Percentiles rank a stretch among this genome's conserved stretches.
Conservation (phyloP, 768 basidiomycete species). For the Boletus rufocinnamomeus region DNA sequence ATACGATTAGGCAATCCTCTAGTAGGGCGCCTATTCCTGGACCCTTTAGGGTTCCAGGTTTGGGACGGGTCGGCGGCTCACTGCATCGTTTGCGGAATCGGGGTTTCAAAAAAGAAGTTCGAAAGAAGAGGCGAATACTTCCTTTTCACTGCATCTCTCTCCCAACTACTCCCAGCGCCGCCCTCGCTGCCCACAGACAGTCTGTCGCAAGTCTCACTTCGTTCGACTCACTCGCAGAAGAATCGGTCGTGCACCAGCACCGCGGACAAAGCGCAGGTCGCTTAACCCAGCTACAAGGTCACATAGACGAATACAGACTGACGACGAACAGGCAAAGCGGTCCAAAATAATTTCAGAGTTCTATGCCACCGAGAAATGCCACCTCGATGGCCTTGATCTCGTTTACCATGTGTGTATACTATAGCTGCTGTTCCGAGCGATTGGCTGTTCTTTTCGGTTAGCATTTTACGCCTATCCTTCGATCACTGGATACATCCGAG, state of each 20-base stretch:
- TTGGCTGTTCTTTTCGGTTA: slow-evolving; percentile 31
- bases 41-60: no score
- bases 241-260: slow-evolving; percentile 29
- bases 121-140: no score
- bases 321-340: slow-evolving; percentile 58
- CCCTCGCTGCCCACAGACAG: slow-evolving; percentile 47
- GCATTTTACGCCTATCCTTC: slow-evolving; percentile 83
- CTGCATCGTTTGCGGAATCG: no score
- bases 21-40: no score
- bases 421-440: background rate
- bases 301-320: slow-evolving; percentile 39
- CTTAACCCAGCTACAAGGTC: slow-evolving; percentile 27
- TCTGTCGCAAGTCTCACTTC: slow-evolving; percentile 74
- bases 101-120: no score
- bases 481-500: slow-evolving; percentile 64
- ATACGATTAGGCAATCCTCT: no score
- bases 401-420: slow-evolving; percentile 75
- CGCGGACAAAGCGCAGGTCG: slow-evolving; percentile 39
- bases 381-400: slow-evolving; percentile 79
- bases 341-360: slow-evolving; percentile 76
- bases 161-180: slow-evolving; percentile 50
- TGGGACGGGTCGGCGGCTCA: no score
- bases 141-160: slow-evolving; percentile 68
- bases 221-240: slow-evolving; percentile 70
- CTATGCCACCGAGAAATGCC: slow-evolving; percentile 76